These are phyloP conservation scores for Talaromyces sp. DNA, from an alignment of 2,329 filamentous ascomycete genomes.

Conservation along the genomic window DNA sequence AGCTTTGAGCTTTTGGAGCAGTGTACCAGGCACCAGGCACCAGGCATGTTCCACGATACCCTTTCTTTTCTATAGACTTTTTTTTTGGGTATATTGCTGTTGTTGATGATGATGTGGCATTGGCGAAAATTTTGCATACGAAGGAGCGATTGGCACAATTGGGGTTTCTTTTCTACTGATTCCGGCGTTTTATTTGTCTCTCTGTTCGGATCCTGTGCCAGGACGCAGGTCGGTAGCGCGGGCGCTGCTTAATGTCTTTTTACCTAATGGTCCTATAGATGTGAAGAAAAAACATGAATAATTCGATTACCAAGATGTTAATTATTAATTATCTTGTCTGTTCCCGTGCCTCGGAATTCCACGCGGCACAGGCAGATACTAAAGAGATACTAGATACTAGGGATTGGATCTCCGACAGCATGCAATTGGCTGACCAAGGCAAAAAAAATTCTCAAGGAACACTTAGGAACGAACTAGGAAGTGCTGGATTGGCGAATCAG, in stretches of 20 bases:
- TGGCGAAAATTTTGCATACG: constrained; percentile 6
- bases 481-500: too few relatives aligned
- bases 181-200: not conserved
- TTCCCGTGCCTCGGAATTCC: not conserved
- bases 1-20: not conserved
- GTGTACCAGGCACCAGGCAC: not conserved
- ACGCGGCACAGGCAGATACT: too few relatives aligned
- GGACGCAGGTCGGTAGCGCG: not conserved
- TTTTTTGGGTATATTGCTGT: not conserved
- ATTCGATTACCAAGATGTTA: not conserved
- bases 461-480: too few relatives aligned
- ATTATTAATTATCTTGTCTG: not conserved
- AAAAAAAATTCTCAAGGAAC: too few relatives aligned
- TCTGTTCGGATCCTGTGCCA: not conserved
- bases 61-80: not conserved
- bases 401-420: not conserved
- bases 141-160: constrained; percentile 2
- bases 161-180: not conserved
- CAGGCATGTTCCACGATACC: constrained; percentile 9
- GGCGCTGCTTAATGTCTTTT: not conserved
- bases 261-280: not conserved
- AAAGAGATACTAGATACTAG: not conserved
- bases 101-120: not conserved
- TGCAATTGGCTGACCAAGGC: not conserved
- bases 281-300: not conserved